phyloP scores from a whole-genome alignment of 306 rosid species.

The Cicer chorassanicum region DNA sequence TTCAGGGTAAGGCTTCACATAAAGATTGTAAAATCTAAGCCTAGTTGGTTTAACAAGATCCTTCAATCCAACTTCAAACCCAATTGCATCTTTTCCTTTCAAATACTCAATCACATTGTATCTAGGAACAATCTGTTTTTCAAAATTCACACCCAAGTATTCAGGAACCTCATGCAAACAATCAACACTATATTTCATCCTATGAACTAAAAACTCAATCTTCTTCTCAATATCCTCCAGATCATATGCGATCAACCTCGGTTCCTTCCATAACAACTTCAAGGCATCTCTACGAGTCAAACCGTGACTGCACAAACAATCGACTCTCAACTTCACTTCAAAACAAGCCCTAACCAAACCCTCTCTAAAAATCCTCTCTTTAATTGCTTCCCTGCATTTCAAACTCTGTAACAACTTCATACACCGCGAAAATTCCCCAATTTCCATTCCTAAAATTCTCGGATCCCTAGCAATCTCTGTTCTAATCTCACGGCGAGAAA shows the following conservation, averaged over 20 bases:
- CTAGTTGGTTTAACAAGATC: constrained; percentile 80
- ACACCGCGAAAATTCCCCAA: constrained; percentile 72
- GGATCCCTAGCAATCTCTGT: constrained; percentile 68
- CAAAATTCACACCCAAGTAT: constrained; percentile 78
- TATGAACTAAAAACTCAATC: constrained; percentile 68
- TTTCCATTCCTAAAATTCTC: constrained; percentile 63
- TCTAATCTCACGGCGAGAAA: constrained; percentile 55
- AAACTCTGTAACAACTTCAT: constrained; percentile 61
- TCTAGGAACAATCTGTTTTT: constrained; percentile 85
- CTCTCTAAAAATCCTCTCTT: constrained; percentile 55
- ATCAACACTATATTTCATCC: constrained; percentile 61
- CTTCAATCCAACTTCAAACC: constrained; percentile 65
- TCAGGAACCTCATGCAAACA: constrained; percentile 77
- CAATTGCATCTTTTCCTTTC: constrained; percentile 71
- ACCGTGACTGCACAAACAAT: constrained; percentile 72
- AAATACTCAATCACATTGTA: constrained; percentile 74
- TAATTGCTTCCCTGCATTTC: constrained; percentile 67
- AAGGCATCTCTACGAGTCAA: constrained; percentile 74
- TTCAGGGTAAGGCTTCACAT: constrained; percentile 86
- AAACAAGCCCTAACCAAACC: constrained; percentile 75
- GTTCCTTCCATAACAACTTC: constrained; percentile 81
- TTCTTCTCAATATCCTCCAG: constrained; percentile 66
- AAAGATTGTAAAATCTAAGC: constrained; percentile 80
- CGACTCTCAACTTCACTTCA: constrained; percentile 73
- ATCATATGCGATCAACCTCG: constrained; percentile 67